Conservation (phyloP, 2,329 filamentous ascomycete species). For the Penicillium sp. region DNA sequence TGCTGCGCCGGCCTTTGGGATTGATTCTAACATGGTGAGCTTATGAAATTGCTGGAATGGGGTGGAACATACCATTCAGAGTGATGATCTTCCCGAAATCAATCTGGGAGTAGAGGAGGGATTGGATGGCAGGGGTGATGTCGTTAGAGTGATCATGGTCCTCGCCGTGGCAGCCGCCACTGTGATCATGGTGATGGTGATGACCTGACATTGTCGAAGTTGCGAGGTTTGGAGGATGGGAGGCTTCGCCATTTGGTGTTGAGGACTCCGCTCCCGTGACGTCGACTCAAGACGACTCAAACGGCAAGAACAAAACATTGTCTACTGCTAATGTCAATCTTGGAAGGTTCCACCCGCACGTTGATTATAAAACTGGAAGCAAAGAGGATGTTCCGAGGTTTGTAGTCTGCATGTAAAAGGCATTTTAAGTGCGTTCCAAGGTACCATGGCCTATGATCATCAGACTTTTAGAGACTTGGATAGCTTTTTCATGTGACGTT, state of each 20-base stretch:
- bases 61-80: conserved; percentile 63
- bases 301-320: too few relatives aligned
- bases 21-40: conserved; percentile 51
- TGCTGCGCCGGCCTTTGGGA: conserved; percentile 66
- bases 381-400: too few relatives aligned
- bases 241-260: background rate
- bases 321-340: too few relatives aligned
- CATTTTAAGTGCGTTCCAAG: too few relatives aligned
- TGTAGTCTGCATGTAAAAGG: too few relatives aligned
- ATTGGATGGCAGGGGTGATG: conserved; percentile 86
- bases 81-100: conserved; percentile 83
- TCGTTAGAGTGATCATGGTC: conserved; percentile 88
- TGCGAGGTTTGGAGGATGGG: background rate
- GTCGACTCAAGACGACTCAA: background rate
- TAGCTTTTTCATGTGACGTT: background rate
- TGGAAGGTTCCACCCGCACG: too few relatives aligned
- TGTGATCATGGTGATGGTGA: conserved; percentile 39
- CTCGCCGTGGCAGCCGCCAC: conserved; percentile 50
- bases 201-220: conserved; percentile 37
- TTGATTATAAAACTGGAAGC: too few relatives aligned
- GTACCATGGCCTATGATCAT: too few relatives aligned
- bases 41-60: background rate
- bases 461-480: too few relatives aligned
- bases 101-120: conserved; percentile 88
- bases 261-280: conserved; percentile 25